These are phyloP conservation scores for Phaeodactylum tricornutum DNA, from an alignment of 108 stramenopile species.

Conservation along the genomic window DNA sequence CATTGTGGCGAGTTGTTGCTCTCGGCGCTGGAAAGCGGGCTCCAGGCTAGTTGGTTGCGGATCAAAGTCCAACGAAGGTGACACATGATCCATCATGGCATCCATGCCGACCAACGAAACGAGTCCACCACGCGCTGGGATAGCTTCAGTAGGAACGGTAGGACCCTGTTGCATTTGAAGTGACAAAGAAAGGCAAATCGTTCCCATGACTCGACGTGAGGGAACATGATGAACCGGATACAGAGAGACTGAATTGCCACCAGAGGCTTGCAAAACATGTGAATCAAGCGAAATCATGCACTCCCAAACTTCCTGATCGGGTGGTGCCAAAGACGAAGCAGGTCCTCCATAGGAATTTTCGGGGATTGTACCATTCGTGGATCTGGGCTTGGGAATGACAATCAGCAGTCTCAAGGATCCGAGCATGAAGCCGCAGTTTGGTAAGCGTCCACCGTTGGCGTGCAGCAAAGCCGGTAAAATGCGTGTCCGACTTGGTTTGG, in stretches of 20 bases:
- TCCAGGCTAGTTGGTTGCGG: background rate
- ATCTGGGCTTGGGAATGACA: background rate
- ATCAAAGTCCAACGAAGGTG: background rate
- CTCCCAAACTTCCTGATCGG: slow-evolving; percentile 5
- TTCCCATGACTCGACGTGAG: slow-evolving; percentile 20
- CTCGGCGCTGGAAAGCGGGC: slow-evolving; percentile 8
- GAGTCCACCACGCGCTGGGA: slow-evolving; percentile 37
- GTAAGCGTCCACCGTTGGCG: slow-evolving; percentile 24
- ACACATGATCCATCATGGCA: slow-evolving; percentile 21
- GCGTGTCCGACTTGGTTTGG: slow-evolving; percentile 23
- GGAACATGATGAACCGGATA: slow-evolving; percentile 1
- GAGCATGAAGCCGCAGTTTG: slow-evolving; percentile 31
- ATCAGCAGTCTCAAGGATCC: slow-evolving; percentile 9
- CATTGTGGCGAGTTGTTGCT: slow-evolving; percentile 69
- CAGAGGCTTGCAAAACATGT: background rate
- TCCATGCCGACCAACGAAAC: slow-evolving; percentile 55
- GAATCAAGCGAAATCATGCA: background rate
- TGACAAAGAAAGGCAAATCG: slow-evolving; percentile 14
- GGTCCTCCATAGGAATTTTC: background rate
- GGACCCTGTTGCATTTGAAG: slow-evolving; percentile 31
- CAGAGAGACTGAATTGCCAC: background rate
- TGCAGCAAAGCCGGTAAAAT: slow-evolving; percentile 34
- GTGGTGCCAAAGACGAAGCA: too few relatives aligned
- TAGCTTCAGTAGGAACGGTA: background rate
- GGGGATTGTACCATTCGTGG: slow-evolving; percentile 2